Evolutionary conservation across 2,329 filamentous ascomycete genomes (phyloP), one percentile per base, ranked within the genome.

Genomic region (Colletotrichum agaves): DNA sequence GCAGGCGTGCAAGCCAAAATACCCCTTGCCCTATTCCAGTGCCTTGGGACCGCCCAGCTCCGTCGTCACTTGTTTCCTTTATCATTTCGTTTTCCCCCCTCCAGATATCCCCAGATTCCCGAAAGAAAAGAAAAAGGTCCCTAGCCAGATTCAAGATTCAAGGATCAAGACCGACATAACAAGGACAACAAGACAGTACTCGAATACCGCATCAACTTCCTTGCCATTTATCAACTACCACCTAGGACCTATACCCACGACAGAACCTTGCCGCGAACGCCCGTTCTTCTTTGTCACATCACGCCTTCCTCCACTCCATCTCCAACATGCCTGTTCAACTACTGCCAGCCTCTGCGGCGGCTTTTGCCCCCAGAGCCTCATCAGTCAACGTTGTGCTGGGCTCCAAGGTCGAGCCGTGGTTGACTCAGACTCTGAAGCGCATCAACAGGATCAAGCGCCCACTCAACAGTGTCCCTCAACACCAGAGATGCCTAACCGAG

Each of bases 381-480:
- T 94, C 93, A 27, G 95, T 97, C 80, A 98, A 97, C 78, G 93
- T 99, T 73, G 96, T 99, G 69, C 86, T 99, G 75, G 92, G 91
- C 76, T 91, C 91, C 78, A 97, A 96, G 84, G 90, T 97, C 76
- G 94, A 98, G 83, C 92, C 94, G 68, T 99, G 96, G 96, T 87
- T 98, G 81, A 99, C 96, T 39, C 93, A 94, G 78, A 97, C 94
- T 11, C 86, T 99, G 75, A 98, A 98, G 87, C 91, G 96, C 79
- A 94, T 98, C 83, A 98, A 97, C 86, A 89, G 92, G 73, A 90
- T 98, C 75, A 99, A 98, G 88, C 92, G 96, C 74, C 95, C 96
- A 69, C 88, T 98, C 81, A 99, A 99, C 87, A 98, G 93, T 80
- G 93, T 98, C 55, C 91, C 93, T 65, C 96, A 99, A 80, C 96